Evolutionary conservation across 352 stramenopile species (phyloP), one percentile per base, ranked within the genome.

Genomic region (Albugo candida): DNA sequence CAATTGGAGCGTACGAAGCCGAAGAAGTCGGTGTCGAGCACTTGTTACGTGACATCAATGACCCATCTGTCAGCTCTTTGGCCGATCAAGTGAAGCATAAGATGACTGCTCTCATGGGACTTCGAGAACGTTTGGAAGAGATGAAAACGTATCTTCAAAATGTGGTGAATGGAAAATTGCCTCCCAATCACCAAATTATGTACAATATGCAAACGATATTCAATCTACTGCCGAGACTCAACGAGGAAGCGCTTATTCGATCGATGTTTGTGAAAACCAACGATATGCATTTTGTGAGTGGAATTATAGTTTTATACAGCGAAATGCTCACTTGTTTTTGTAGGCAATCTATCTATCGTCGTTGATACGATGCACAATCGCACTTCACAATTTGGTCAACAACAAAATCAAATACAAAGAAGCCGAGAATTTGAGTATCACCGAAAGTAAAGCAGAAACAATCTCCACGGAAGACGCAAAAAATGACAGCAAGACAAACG

Each of bases 201-300:
- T 97, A 97, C 77, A 98, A 99, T 71, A 94, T 99, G 78, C 95
- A 99, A 75, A 96, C 91, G n/a, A 98, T 99, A 60, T 95, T 99
- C 61, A 99, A 99, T 64, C 63, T 99, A 37, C 66, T 99, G 52
- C 95, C 95, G 19, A 99, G 99, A 67, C 65, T 99, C 20, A 98
- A 98, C 68, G 81, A 97, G 21, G 85, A 97, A 52, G 85, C 95
- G 60, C 81, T 99, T 48, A 89, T 98, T 51, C 78, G 86, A 49
- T 87, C 81, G 45, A 95, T 99, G 81, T 86, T 98, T 55, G 87
- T 98, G 55, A 98, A 99, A 78, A 98, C 94, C 21, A 99, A 99
- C 74, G 95, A 99, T 73, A 98, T 99, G 87, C 88, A 98, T 68
- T 93, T 99, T 51, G 85, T 95, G 82, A 58, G 63, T 88, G 3